These are phyloP conservation scores for Hypoxylon sp. DNA, from an alignment of 2,329 filamentous ascomycete species.

Conservation along the genomic window DNA sequence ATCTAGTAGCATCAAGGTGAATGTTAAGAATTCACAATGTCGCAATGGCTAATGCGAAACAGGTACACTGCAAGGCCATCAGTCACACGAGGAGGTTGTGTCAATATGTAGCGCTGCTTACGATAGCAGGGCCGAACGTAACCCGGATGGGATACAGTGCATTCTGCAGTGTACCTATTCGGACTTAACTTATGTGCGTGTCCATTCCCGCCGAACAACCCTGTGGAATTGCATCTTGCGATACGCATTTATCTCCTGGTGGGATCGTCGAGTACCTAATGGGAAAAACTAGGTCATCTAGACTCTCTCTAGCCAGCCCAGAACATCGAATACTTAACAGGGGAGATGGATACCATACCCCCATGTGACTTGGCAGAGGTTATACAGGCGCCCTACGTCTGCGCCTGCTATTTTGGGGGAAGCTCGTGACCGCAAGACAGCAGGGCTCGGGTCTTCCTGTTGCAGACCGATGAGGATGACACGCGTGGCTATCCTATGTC, in stretches of 20 bases:
- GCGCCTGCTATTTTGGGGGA: slow-evolving; percentile 29
- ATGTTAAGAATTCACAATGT: slow-evolving; percentile 8
- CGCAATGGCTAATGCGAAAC: slow-evolving; percentile 15
- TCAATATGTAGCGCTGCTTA: slow-evolving; percentile 29
- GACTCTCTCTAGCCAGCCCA: slow-evolving; percentile 15
- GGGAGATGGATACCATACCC: slow-evolving; percentile 6
- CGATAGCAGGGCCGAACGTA: slow-evolving; percentile 23
- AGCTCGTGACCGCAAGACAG: slow-evolving; percentile 4
- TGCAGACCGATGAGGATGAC: slow-evolving; percentile 19
- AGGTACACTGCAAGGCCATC: slow-evolving; percentile 17
- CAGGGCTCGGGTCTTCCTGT: slow-evolving; percentile 14
- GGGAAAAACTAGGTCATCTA: slow-evolving; percentile 10
- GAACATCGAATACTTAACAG: slow-evolving; percentile 5
- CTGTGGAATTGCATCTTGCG: slow-evolving; percentile 19
- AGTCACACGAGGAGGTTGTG: slow-evolving; percentile 22
- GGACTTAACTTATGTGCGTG: no score
- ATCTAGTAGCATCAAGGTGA: slow-evolving; percentile 7
- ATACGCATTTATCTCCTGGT: slow-evolving; percentile 17
- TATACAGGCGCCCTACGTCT: slow-evolving; percentile 9
- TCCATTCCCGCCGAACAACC: slow-evolving; percentile 15
- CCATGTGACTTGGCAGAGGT: neutral
- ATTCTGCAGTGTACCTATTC: slow-evolving; percentile 12
- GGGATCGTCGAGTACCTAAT: slow-evolving; percentile 11
- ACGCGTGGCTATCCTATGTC: slow-evolving; percentile 27
- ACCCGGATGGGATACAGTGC: slow-evolving; percentile 13